A percentile compares a stretch with the other conserved stretches of the same genome.
Conservation (phyloP, 176 grass and related monocot genomes). For the Musa acuminata region DNA sequence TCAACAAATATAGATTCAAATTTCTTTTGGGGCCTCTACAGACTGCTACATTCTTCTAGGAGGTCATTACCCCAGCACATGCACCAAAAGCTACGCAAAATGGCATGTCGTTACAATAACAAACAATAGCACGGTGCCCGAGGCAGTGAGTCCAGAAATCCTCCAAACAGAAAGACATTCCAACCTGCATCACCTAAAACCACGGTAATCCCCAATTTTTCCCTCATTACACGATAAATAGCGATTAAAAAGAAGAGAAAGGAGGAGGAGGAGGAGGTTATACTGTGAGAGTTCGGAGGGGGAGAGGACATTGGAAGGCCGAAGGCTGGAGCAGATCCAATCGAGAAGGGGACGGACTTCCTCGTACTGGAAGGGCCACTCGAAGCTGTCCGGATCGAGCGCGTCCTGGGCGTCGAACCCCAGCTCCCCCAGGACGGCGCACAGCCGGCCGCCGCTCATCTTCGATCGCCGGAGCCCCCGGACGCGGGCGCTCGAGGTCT, state of each 20-base stretch:
- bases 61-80: no score
- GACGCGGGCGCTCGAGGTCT: background rate
- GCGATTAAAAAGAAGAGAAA: background rate
- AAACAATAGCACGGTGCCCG: no score
- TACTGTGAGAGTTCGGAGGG: conserved; percentile 74
- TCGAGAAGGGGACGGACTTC: conserved; percentile 77
- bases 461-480: background rate
- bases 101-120: no score
- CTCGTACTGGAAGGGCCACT: conserved; percentile 99
- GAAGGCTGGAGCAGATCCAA: conserved; percentile 99
- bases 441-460: conserved; percentile 85
- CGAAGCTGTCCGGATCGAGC: conserved; percentile 93
- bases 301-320: conserved; percentile 92
- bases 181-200: background rate
- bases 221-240: background rate
- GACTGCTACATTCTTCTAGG: no score
- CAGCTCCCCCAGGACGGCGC: conserved; percentile 65
- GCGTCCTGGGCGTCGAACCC: conserved; percentile 86
- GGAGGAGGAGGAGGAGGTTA: background rate
- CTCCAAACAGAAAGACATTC: no score
- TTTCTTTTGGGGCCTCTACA: no score
- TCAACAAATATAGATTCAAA: no score
- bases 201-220: conserved; percentile 5
- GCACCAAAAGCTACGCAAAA: no score
- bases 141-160: background rate